Percentiles rank a stretch among this genome's conserved stretches.
phyloP scores from a whole-genome alignment of 2,329 filamentous ascomycete species.

The Calonectria hawksworthii region DNA sequence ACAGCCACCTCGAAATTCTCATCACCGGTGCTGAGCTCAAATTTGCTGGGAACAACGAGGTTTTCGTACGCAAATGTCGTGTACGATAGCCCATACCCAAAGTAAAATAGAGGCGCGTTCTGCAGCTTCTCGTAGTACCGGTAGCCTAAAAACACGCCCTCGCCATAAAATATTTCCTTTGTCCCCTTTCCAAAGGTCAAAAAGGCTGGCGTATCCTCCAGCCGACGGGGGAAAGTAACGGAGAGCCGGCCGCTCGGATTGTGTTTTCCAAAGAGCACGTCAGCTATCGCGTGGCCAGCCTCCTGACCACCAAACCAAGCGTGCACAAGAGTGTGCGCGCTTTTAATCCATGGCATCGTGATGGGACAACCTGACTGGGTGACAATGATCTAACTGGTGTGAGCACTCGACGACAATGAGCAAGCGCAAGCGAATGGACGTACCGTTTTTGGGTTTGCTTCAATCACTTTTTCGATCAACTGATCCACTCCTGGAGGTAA shows the following conservation, averaged over 20 bases:
- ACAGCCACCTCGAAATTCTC: neutral
- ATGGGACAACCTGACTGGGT: slow-evolving; percentile 65
- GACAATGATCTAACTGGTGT: slow-evolving; percentile 30
- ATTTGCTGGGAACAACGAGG: neutral
- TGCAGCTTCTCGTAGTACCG: slow-evolving; percentile 74
- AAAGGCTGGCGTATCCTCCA: slow-evolving; percentile 76
- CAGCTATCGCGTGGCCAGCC: slow-evolving; percentile 74
- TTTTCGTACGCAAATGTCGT: slow-evolving; percentile 65
- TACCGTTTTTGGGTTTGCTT: slow-evolving; percentile 69
- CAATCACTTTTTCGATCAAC: slow-evolving; percentile 67
- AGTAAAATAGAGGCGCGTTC: slow-evolving; percentile 74
- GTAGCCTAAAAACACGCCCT: slow-evolving; percentile 79
- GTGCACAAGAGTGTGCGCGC: slow-evolving; percentile 69
- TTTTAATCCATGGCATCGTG: slow-evolving; percentile 32
- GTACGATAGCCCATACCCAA: slow-evolving; percentile 65
- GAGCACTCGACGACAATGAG: neutral
- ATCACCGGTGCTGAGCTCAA: neutral
- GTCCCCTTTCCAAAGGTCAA: slow-evolving; percentile 80
- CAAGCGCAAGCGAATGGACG: slow-evolving; percentile 52
- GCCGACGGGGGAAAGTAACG: slow-evolving; percentile 72
- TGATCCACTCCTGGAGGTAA: slow-evolving; percentile 72
- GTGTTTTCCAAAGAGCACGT: slow-evolving; percentile 71
- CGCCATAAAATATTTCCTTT: slow-evolving; percentile 74
- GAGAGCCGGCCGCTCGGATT: slow-evolving; percentile 75
- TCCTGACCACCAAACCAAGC: slow-evolving; percentile 78